Evolutionary conservation across 805 yeast genomes (phyloP), one percentile per base, ranked within the genome.

Genomic region (Sugiyamaella valdiviana): DNA sequence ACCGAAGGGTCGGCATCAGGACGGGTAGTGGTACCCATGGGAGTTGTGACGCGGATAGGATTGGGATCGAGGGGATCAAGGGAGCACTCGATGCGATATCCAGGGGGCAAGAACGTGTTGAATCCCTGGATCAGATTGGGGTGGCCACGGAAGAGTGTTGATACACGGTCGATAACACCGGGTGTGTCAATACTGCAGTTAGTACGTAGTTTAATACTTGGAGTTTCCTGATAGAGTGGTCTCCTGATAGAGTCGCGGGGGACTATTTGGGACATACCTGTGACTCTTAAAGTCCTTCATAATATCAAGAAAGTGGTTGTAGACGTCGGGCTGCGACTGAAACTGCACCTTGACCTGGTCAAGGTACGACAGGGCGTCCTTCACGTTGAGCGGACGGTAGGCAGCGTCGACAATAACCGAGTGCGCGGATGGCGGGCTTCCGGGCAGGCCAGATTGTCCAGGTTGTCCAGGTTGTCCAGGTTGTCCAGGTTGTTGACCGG

Each of bases 211-310:
- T 42, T 35, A 36, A 49, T 36, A 23, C 44, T 23, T 17, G 14
- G 37, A 41, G 17, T 21, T 14, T 39, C 26, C 21, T 12, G 10
- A 20, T 36, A n/a, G n/a, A n/a, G n/a, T n/a, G n/a, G n/a, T n/a
- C n/a, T n/a, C n/a, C 39, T 19, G 39, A 7, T 3, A 16, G 10
- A 19, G 21, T 15, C 16, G 35, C 35, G 14, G 35, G 12, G 35
- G 14, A 9, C 19, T 26, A 40, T 46, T 35, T 37, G 24, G 54
- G 45, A 72, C 79, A 52, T 67, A 76, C 80, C 80, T 80, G 70
- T 91, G 97, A 46, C 95, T 83, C 72, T 95, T 95, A 72, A 93
- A 95, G 64, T 95, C 99, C 71, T 95, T 95, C 99, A 93, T 93
- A 55, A 93, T 91, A 64, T 93, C 99, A 62, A 93, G 75, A 62